Evolutionary conservation across 257 asterid genomes (phyloP), one percentile per base, ranked within the genome.

Genomic region (Primulina tabacum): DNA sequence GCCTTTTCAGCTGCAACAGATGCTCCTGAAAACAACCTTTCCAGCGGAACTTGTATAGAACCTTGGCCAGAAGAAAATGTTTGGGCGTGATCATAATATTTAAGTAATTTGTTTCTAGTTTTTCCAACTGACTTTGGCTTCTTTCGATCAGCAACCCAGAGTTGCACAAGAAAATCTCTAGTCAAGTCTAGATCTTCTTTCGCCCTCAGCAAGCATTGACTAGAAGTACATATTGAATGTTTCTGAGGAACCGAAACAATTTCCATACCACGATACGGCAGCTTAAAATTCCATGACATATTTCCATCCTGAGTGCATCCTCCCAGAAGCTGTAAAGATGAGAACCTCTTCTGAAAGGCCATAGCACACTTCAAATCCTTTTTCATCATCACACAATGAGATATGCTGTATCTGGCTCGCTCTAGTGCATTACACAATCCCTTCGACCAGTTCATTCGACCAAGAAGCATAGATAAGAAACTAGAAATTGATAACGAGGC

Each of bases 121-220:
- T 72, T 76, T 26, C 47, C 79, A 65, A 68, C 74, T 60, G 71
- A 64, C 70, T 60, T 73, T 71, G 64, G 58, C 78, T 79, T 84
- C 79, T 80, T 86, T 75, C 72, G 79, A 75, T 89, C 95, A 63
- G 80, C 83, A 72, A 75, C 65, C 97, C 99, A 90, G 65, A 86
- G 97, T 72, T 71, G 88, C 28, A 85, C 90, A 71, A 89, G 78
- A 74, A 90, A 87, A 40, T 87, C 95, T 78, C 97, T 81, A 74
- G 76, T 86, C 83, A 93, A 77, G 71, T 85, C 88, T 34, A 89
- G 81, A 59, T 77, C 79, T 75, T 76, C 79, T 70, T 79, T 75
- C 64, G 24, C 32, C 24, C 75, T 50, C 50, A 84, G 88, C 69
- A 75, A 60, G 70, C 69, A 78, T 62, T 80, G 82, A 37, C 80